phyloP scores from a whole-genome alignment of 441 rosid genomes.

The Bocquillonia castaneifolia region DNA sequence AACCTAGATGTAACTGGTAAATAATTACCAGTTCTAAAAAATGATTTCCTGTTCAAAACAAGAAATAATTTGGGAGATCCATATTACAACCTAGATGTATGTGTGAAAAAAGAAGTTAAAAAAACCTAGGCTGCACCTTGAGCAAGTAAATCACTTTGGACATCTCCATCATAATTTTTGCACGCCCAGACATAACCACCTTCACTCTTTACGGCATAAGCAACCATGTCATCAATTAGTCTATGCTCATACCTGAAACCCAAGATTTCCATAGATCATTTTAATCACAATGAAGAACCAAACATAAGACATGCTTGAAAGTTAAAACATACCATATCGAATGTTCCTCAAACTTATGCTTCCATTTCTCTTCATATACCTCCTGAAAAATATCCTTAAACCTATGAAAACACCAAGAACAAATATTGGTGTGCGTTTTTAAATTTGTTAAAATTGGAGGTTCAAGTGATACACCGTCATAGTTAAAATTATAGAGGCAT shows the following conservation, averaged over 20 bases:
- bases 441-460: not conserved
- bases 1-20: not conserved
- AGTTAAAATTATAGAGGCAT: not conserved
- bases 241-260: conserved; percentile 86
- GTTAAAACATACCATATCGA: conserved; percentile 63
- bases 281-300: not conserved
- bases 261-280: conserved; percentile 18
- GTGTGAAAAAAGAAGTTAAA: not conserved
- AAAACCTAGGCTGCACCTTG: conserved; percentile 50
- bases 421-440: conserved; percentile 16
- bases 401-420: conserved; percentile 37
- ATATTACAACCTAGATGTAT: not conserved
- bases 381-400: conserved; percentile 94
- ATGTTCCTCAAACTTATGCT: conserved; percentile 75
- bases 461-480: not conserved
- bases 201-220: conserved; percentile 89
- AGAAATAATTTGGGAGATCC: not conserved
- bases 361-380: conserved; percentile 86
- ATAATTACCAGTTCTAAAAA: not conserved
- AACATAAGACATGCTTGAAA: conserved; percentile 3
- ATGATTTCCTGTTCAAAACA: not conserved
- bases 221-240: conserved; percentile 95
- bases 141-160: conserved; percentile 95
- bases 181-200: conserved; percentile 99
- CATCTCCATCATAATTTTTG: conserved; percentile 97